Percentiles rank a stretch among this genome's conserved stretches.
phyloP scores from a whole-genome alignment of 352 stramenopile genomes.

The Porosira glacialis region DNA sequence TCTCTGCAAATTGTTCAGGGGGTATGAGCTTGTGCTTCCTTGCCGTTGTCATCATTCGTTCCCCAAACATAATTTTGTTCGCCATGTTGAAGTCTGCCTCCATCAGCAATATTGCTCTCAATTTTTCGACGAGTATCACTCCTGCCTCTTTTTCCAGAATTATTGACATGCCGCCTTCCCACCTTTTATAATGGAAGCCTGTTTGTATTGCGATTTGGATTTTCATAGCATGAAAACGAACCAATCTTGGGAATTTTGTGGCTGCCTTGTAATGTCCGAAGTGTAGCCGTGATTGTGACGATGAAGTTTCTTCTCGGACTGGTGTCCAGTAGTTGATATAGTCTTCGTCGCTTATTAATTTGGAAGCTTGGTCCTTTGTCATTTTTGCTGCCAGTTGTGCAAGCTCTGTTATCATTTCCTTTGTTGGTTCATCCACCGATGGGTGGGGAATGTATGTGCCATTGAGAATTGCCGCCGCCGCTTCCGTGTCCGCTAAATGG shows the following conservation, averaged over 20 bases:
- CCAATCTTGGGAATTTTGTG: conserved; percentile 12
- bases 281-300: conserved; percentile 30
- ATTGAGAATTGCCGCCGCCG: background rate
- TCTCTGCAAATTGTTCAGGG: conserved; percentile 9
- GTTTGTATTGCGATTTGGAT: background rate
- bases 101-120: conserved; percentile 21
- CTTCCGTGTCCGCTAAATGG: conserved; percentile 13
- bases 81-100: conserved; percentile 17
- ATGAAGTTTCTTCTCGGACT: conserved; percentile 37
- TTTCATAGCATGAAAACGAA: conserved; percentile 4
- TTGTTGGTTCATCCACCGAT: background rate
- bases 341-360: conserved; percentile 1
- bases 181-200: conserved; percentile 1
- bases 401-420: conserved; percentile 3
- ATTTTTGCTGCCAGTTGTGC: background rate
- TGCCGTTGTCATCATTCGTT: background rate
- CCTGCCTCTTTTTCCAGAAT: conserved; percentile 31
- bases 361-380: background rate
- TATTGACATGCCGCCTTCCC: conserved; percentile 5
- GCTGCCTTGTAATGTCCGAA: conserved; percentile 48
- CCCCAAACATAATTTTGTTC: conserved; percentile 14
- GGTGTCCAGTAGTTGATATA: conserved; percentile 23
- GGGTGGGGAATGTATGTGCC: background rate
- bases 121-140: conserved; percentile 15
- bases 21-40: conserved; percentile 11